phyloP scores from a whole-genome alignment of 305 asterid genomes.

The Fraxinus baroniana region DNA sequence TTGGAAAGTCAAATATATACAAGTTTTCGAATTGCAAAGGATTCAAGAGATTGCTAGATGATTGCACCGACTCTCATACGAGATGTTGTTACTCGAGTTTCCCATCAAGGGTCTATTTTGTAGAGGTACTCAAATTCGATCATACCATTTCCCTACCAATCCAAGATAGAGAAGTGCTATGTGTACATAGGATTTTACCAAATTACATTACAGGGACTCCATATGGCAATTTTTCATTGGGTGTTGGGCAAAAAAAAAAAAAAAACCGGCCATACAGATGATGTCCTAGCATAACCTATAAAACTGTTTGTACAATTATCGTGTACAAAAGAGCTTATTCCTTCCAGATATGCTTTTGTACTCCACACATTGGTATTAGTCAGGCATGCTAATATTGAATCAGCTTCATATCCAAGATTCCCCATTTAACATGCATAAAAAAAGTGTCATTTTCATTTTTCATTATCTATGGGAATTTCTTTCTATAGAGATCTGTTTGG shows the following conservation, averaged over 20 bases:
- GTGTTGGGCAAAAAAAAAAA: too few species aligned
- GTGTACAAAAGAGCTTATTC: too few species aligned
- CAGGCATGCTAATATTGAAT: background rate
- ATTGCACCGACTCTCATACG: background rate
- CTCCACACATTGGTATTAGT: background rate
- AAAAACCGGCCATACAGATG: too few species aligned
- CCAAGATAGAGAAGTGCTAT: background rate
- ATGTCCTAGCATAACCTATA: too few species aligned
- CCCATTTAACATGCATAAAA: background rate
- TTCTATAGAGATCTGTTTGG: background rate
- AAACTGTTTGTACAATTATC: too few species aligned
- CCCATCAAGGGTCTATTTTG: background rate
- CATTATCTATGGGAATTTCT: background rate
- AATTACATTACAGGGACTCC: too few species aligned
- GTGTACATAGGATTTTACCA: too few species aligned
- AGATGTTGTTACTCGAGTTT: background rate
- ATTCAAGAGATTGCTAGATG: background rate
- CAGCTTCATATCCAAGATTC: background rate
- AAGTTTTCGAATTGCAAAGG: background rate
- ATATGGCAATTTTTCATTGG: too few species aligned
- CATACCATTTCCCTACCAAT: background rate
- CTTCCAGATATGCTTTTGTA: background rate
- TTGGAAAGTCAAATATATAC: too few species aligned
- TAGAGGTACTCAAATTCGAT: background rate
- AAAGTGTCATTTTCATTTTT: background rate